Conservation (phyloP, 1,139 yeast genomes). For the Nakaseomyces bracarensis region DNA sequence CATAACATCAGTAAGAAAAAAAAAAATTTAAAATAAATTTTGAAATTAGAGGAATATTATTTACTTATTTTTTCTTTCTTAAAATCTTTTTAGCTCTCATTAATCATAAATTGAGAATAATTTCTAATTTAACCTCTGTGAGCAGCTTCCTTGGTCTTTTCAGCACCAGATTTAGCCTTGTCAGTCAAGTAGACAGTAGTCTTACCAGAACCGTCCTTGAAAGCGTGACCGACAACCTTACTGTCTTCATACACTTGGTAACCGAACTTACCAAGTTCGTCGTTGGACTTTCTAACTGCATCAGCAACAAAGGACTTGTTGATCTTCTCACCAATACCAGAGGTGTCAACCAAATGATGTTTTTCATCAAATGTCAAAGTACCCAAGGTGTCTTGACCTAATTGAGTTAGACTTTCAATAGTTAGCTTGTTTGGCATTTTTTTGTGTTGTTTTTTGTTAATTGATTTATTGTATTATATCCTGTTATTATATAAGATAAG, state of each 20-base stretch:
- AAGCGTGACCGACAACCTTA: conserved; percentile 19
- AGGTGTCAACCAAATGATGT: conserved; percentile 26
- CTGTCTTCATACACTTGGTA: conserved; percentile 23
- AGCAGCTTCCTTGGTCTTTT: not conserved
- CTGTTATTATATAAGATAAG: not conserved
- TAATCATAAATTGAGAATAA: too few species aligned
- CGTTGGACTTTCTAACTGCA: conserved; percentile 18
- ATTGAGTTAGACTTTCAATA: conserved; percentile 2
- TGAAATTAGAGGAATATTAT: too few species aligned
- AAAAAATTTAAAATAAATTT: too few species aligned
- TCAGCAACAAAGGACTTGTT: conserved; percentile 19
- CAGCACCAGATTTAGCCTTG: conserved; percentile 2
- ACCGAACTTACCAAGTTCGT: conserved; percentile 25
- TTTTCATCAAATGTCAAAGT: conserved; percentile 29
- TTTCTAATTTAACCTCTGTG: too few species aligned
- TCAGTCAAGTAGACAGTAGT: conserved; percentile 23
- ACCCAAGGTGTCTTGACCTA: conserved; percentile 20
- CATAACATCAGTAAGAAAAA: too few species aligned
- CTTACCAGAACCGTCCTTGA: conserved; percentile 22
- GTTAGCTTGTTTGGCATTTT: conserved; percentile 6
- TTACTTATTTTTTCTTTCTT: not conserved
- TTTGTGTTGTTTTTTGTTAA: not conserved
- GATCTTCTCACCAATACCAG: conserved; percentile 28
- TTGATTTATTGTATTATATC: not conserved
- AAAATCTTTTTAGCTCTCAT: not conserved